Base-by-base conservation (phyloP, 805 yeast genomes). In the Ogataea wickerhamii region DNA sequence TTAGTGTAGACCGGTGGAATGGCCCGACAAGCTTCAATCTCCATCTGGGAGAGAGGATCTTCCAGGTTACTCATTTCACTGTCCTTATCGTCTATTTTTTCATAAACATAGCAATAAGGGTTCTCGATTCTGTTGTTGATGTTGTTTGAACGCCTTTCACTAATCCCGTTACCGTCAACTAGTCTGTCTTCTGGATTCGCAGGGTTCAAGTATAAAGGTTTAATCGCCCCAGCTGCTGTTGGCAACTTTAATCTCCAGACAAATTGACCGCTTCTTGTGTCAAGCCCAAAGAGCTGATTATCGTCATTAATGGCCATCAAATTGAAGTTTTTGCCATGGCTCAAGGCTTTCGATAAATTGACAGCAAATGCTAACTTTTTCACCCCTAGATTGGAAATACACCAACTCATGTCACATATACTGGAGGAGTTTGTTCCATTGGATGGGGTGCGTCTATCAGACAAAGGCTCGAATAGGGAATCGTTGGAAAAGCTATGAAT, bases 401-500 rank as follows among this genome's bases (percentile, higher is more conserved):
- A 66, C 80, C 80, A 76, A 25, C 14, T 34, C 5, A 11, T 13
- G 8, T 27, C n/a, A 8, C 7, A n/a, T 8, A 10, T 27, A 13
- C n/a, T 27, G 7, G 13, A n/a, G n/a, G 16, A 8, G 8, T 12
- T 13, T 7, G 16, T 13, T 27, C 10, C 8, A n/a, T 27, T 16
- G 7, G 18, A n/a, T 13, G 10, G 7, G 30, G 7, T 16, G 10
- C 8, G 30, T 16, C 16, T 27, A 12, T 12, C 13, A 27, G 17
- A 27, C 16, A 30, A 28, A 30, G 20, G 34, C n/a, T 51, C 49
- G 26, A 48, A 21, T 44, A 52, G 32, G 13, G 45, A 48, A 52
- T 71, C 70, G 42, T 70, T 73, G 37, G 68, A 69, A 53, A 74
- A 81, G 71, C 81, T 78, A 49, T 81, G 87, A 14, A 82, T 57